Evolutionary conservation across 768 basidiomycete genomes (phyloP).

Genomic region (Collybia sordida): DNA sequence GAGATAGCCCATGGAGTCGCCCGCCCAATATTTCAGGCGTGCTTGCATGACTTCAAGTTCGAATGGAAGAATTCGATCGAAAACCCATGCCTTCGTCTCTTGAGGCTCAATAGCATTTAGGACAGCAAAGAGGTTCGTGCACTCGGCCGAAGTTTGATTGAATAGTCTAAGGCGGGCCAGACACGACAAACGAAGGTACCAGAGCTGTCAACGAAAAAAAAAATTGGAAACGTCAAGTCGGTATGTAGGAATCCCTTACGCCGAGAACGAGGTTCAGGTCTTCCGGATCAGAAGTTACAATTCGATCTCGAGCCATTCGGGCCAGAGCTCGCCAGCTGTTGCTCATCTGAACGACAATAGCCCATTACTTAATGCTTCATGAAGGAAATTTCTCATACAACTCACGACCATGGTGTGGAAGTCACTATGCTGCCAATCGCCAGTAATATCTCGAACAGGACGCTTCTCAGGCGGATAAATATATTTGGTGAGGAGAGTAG

Average conservation of each 20-base stretch:
- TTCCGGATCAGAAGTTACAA: conserved; percentile 69
- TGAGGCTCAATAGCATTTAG: conserved; percentile 57
- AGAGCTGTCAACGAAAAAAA: conserved; percentile 48
- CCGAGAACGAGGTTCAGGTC: conserved; percentile 64
- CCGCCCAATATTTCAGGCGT: conserved; percentile 78
- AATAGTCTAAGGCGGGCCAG: conserved; percentile 80
- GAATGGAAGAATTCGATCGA: conserved; percentile 58
- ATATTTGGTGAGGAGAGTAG: conserved; percentile 80
- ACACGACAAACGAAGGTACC: conserved; percentile 80
- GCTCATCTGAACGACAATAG: conserved; percentile 57
- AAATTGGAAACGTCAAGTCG: background rate
- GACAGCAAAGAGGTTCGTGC: conserved; percentile 74
- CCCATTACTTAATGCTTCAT: conserved; percentile 18
- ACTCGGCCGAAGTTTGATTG: conserved; percentile 86
- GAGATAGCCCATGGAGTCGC: conserved; percentile 77
- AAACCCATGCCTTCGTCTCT: conserved; percentile 55
- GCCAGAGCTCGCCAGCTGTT: conserved; percentile 87
- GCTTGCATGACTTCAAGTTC: conserved; percentile 71
- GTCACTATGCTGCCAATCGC: conserved; percentile 72
- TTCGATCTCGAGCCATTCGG: conserved; percentile 78
- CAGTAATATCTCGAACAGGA: conserved; percentile 69
- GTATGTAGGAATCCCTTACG: conserved; percentile 41
- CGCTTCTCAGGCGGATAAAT: conserved; percentile 74
- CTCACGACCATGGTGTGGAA: conserved; percentile 81
- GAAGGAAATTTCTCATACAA: conserved; percentile 17